phyloP scores from a whole-genome alignment of 257 asterid species.

The Pogostemon cablin region DNA sequence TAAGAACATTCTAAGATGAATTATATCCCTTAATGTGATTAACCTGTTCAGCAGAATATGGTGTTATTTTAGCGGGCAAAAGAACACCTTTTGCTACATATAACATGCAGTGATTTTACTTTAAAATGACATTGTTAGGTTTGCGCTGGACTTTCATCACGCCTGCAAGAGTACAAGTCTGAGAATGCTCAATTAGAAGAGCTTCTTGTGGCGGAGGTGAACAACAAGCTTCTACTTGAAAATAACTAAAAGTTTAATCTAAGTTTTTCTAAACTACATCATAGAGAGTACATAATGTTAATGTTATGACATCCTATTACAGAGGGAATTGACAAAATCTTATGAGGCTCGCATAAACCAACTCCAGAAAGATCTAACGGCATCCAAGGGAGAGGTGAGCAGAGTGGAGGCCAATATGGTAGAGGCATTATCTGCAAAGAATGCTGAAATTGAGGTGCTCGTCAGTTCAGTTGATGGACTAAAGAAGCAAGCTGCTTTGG shows the following conservation, averaged over 20 bases:
- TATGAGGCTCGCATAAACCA: conserved; percentile 78
- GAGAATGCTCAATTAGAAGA: conserved; percentile 98
- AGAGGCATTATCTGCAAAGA: conserved; percentile 91
- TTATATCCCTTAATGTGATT: conserved; percentile 7
- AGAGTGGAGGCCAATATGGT: conserved; percentile 82
- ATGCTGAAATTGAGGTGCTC: conserved; percentile 95
- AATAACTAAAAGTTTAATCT: conserved; percentile 21
- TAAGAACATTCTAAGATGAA: not conserved
- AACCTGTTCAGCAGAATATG: conserved; percentile 23
- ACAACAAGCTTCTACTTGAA: conserved; percentile 29
- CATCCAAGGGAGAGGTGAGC: conserved; percentile 77
- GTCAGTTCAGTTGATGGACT: conserved; percentile 69
- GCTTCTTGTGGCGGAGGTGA: conserved; percentile 95
- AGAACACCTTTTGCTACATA: conserved; percentile 7
- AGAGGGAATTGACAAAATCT: conserved; percentile 95
- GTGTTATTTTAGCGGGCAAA: conserved; percentile 23
- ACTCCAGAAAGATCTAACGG: conserved; percentile 78
- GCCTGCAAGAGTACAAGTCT: conserved; percentile 96
- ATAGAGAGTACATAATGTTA: conserved; percentile 25
- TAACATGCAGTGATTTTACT: conserved; percentile 21
- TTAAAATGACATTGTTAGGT: conserved; percentile 54
- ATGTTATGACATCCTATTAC: conserved; percentile 40
- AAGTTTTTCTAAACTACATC: conserved; percentile 15
- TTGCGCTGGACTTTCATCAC: conserved; percentile 99
- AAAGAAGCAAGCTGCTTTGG: conserved; percentile 90